Base-by-base conservation (phyloP, 1,139 yeast species). In the Scheffersomyces illinoinensis region DNA sequence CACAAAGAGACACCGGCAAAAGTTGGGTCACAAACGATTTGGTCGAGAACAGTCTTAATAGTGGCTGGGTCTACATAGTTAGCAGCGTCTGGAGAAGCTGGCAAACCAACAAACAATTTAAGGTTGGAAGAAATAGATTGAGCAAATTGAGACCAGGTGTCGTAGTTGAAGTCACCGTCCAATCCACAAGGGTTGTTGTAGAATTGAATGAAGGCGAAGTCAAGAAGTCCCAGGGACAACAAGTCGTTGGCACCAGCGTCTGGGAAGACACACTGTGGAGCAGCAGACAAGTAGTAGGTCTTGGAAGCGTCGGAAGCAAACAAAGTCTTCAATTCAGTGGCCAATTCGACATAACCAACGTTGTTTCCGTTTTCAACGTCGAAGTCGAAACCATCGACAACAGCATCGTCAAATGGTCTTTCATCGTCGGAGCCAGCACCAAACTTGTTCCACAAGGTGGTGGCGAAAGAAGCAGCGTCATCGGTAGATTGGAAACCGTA, bases 1-100 rank as follows among this genome's bases (percentile, higher is more conserved):
- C 76, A 72, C 52, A 72, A 56, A 12, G 74, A 66, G 47, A 72
- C 62, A 48, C 76, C 76, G 23, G 74, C 76, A 58, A 72, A 71
- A 52, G 17, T 56, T 19, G 69, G 54, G 55, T 61, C 67, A 53
- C 64, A 60, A 55, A 62, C 62, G 53, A 69, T 68, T 6, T 57
- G 57, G 26, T 62, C 57, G 26, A 71, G 56, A 17, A 64, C 58
- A 4, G 50, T 39, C 50, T 61, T 54, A 26, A 70, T 67, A 20
- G 62, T 57, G 12, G 60, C 56, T 17, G 66, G 53, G 55, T 61
- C 66, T 46, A 65, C 69, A 61, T 63, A 71, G 20, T 74, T 74
- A 17, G 63, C 58, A 48, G 54, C 58, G 17, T 52, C 33, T 24
- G 57, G 47, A n/a, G 59, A 52, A 5, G 67, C 70, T 4, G 70